Percentiles rank a stretch among this genome's conserved stretches.
These are phyloP conservation scores for Aphanomyces astaci DNA, from an alignment of 352 stramenopile species.

Conservation along the genomic window DNA sequence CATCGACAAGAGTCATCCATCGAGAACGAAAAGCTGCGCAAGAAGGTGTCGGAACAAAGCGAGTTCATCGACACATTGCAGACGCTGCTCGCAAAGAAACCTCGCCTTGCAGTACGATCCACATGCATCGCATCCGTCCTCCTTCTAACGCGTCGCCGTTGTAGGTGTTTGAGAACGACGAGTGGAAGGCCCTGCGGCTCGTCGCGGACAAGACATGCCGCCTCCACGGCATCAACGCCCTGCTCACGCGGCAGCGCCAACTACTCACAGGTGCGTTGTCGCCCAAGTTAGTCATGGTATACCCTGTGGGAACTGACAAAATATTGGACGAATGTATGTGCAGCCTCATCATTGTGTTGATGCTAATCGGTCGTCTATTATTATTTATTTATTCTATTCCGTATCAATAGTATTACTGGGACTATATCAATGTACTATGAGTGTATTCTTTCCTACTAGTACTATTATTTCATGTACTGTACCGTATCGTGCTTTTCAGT, in stretches of 20 bases:
- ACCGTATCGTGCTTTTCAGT: too few relatives aligned
- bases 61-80: conserved; percentile 23
- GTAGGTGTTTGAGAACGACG: conserved; percentile 21
- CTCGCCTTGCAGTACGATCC: conserved; percentile 10
- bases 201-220: conserved; percentile 12
- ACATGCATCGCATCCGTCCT: neutral
- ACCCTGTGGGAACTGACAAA: too few relatives aligned
- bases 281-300: neutral
- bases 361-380: too few relatives aligned
- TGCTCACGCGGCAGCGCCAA: conserved; percentile 16
- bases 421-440: too few relatives aligned
- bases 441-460: too few relatives aligned
- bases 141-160: too few relatives aligned
- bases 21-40: conserved; percentile 23
- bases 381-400: too few relatives aligned
- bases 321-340: too few relatives aligned
- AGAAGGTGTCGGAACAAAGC: conserved; percentile 21
- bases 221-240: conserved; percentile 17
- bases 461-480: too few relatives aligned
- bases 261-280: conserved; percentile 2
- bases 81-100: conserved; percentile 17
- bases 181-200: conserved; percentile 19
- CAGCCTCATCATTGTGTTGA: too few relatives aligned
- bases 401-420: too few relatives aligned
- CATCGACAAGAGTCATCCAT: conserved; percentile 18